Conservation (phyloP, 2,329 filamentous ascomycete species). For the Arachnomyces sp. region DNA sequence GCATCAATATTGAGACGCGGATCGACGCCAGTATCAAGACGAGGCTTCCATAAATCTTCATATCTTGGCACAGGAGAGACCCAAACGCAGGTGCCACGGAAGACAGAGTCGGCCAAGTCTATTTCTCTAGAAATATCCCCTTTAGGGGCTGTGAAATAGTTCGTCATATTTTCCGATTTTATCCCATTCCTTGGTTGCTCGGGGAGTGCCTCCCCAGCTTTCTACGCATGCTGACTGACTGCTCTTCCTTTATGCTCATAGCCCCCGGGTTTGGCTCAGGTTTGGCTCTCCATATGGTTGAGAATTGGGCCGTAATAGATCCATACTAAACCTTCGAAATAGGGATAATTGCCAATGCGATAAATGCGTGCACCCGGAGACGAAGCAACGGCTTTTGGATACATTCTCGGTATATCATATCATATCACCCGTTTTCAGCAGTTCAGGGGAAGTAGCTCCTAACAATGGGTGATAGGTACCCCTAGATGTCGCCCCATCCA, state of each 20-base stretch:
- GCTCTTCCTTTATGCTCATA: neutral
- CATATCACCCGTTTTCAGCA: slow-evolving; percentile 4
- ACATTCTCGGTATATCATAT: slow-evolving; percentile 53
- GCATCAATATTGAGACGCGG: no score
- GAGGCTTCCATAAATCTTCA: no score
- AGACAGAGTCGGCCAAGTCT: no score
- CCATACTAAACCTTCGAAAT: slow-evolving; percentile 8
- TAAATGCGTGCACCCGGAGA: slow-evolving; percentile 59
- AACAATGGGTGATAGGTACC: slow-evolving; percentile 37
- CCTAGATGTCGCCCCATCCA: slow-evolving; percentile 30
- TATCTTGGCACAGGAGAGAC: no score
- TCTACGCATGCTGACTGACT: no score
- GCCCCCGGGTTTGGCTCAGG: slow-evolving; percentile 3
- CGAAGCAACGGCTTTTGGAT: slow-evolving; percentile 59
- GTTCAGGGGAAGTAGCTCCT: slow-evolving; percentile 8
- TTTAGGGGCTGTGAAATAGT: no score
- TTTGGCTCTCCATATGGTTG: neutral
- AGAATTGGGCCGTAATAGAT: neutral
- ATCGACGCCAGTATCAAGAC: no score
- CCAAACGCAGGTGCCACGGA: no score
- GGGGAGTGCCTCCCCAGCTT: no score
- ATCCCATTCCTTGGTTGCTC: no score
- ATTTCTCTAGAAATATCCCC: no score
- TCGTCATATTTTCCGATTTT: no score
- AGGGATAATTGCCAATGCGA: slow-evolving; percentile 67